These are phyloP conservation scores for Chlorella sp. DNA, from an alignment of 139 green algal species.

Conservation along the genomic window DNA sequence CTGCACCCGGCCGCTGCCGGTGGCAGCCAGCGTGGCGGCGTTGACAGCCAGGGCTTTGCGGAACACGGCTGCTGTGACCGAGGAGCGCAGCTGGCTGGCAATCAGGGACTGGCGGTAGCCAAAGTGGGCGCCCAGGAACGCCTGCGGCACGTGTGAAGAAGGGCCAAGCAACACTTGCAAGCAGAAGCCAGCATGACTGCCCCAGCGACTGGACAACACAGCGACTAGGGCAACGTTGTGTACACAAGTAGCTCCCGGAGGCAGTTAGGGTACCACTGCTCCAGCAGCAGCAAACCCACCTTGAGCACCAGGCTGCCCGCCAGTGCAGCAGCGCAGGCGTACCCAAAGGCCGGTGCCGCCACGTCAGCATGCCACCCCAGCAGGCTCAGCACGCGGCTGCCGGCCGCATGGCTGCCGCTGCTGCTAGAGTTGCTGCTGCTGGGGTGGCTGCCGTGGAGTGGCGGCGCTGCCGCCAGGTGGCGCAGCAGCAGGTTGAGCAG, in stretches of 20 bases:
- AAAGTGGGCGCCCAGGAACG: conserved; percentile 75
- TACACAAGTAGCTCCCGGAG: not conserved
- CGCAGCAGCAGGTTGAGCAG: conserved; percentile 82
- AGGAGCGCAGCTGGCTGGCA: conserved; percentile 60
- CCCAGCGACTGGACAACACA: not conserved
- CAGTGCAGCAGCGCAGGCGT: conserved; percentile 17
- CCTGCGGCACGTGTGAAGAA: conserved; percentile 22
- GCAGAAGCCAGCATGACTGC: too few relatives aligned
- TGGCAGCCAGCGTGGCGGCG: conserved; percentile 18
- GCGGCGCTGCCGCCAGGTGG: conserved; percentile 43
- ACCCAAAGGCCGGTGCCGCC: not conserved
- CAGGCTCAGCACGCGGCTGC: not conserved
- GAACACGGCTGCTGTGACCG: conserved; percentile 70
- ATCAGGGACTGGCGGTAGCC: conserved; percentile 64
- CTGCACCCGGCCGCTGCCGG: conserved; percentile 26
- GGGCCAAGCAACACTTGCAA: not conserved
- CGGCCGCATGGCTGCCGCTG: not conserved
- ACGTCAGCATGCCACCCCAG: not conserved
- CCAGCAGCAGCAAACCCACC: not conserved
- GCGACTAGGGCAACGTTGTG: too few relatives aligned
- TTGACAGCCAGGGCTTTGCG: conserved; percentile 64
- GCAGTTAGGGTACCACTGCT: not conserved
- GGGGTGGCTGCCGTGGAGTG: not conserved
- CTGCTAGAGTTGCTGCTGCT: not conserved
- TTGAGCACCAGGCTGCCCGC: conserved; percentile 33